Conservation (phyloP, 129 eudicot genomes). For the Helianthus tuberosus region DNA sequence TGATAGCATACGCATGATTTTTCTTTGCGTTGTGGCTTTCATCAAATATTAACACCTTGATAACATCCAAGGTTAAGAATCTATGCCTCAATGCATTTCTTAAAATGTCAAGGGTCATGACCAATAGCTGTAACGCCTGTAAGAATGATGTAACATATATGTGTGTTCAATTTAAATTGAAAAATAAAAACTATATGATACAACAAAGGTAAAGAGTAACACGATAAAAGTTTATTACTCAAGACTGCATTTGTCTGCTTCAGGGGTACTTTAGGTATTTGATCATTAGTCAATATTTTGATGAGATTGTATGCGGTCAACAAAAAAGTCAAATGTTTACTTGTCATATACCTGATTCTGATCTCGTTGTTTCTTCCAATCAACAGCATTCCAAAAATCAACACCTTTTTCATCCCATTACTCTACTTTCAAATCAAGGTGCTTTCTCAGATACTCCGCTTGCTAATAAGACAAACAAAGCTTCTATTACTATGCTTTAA, state of each 20-base stretch:
- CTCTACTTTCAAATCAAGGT: slow-evolving; percentile 78
- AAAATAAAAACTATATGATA: not conserved
- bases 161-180: not conserved
- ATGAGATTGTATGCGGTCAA: too few relatives aligned
- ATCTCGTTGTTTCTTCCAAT: slow-evolving; percentile 63
- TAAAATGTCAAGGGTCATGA: slow-evolving; percentile 80
- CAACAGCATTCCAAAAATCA: slow-evolving; percentile 77
- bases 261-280: too few relatives aligned
- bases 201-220: not conserved
- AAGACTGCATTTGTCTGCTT: too few relatives aligned
- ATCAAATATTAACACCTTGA: too few relatives aligned
- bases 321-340: too few relatives aligned
- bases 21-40: too few relatives aligned
- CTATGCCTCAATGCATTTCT: slow-evolving; percentile 78
- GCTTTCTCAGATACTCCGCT: slow-evolving; percentile 47
- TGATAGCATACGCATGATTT: too few relatives aligned
- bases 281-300: too few relatives aligned
- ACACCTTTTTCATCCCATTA: slow-evolving; percentile 91
- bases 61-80: slow-evolving; percentile 52
- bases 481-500: too few relatives aligned
- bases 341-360: slow-evolving; percentile 62
- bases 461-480: too few relatives aligned
- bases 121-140: slow-evolving; percentile 91
- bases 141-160: slow-evolving; percentile 1
- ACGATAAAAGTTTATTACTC: too few relatives aligned